Evolutionary conservation across 371 early-diverging fungal species (phyloP), one percentile per base, ranked within the genome.

Genomic region (Saksenaea vasiformis): DNA sequence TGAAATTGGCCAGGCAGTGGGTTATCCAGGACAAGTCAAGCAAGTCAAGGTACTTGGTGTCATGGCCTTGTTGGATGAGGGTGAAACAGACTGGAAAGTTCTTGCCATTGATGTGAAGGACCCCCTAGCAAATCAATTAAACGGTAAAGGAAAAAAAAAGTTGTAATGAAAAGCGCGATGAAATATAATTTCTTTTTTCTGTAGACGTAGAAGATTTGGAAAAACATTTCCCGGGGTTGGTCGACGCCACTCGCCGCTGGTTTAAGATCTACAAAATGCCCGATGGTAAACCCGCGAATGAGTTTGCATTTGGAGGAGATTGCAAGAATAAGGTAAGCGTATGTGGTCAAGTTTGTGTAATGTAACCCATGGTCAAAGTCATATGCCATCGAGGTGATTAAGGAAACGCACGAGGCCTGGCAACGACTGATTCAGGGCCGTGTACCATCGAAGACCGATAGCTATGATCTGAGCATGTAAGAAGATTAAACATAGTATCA

Each of bases 81-180:
- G 96, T 61, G 99, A 99, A 85, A 98, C 99, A 47, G 99, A 99
- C 87, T 99, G 99, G 99, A 99, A 99, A 84, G 86, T 99, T 54
- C 86, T 99, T 64, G 95, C 90, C 65, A 97, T 99, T 65, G 98
- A 98, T 75, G 78, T 91, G 65, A 94, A 91, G 70, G 99, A 99
- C 82, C 95, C 95, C 11, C 78, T 94, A 62, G 98, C 98, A 24
- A 60, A 81, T 70, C 92, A 95, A 82, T 77, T 99, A 58, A 97
- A 98, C 84, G 91, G 85, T 85, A 63, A 61, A 22, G 19, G 56
- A 10, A 28, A 43, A 24, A 1, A 22, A 58, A n/a, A 5, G 10
- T n/a, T n/a, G 28, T 13, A 5, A 35, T 57, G 31, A 5, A 28
- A n/a, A 31, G 37, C 19, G 27, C n/a, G n/a, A n/a, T n/a, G n/a